Evolutionary conservation across 441 rosid genomes (phyloP).

Genomic region (Mallotus repandus): DNA sequence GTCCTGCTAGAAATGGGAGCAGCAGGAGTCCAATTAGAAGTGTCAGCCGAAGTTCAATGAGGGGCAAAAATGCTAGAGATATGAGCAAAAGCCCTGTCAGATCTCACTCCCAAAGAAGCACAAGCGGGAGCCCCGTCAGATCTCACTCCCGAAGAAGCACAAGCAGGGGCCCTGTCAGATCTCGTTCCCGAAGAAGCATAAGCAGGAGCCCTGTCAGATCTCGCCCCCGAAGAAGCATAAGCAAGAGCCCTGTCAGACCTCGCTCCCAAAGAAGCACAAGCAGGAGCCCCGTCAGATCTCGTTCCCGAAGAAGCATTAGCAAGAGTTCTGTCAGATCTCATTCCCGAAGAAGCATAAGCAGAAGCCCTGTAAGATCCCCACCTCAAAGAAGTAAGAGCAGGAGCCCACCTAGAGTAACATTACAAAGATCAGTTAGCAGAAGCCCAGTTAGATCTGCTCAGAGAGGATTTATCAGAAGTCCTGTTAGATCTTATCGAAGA

Average conservation of each 20-base stretch:
- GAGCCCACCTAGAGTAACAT: conserved; percentile 48
- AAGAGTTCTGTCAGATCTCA: conserved; percentile 39
- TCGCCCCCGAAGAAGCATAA: conserved; percentile 38
- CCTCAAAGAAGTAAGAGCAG: conserved; percentile 46
- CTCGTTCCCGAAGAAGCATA: conserved; percentile 38
- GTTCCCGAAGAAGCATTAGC: conserved; percentile 40
- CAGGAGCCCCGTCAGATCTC: conserved; percentile 29
- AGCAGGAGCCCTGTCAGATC: conserved; percentile 57
- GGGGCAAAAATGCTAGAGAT: conserved; percentile 40
- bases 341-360: conserved; percentile 42
- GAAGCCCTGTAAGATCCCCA: conserved; percentile 28
- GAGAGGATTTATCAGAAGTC: conserved; percentile 24
- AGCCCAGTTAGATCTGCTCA: conserved; percentile 25
- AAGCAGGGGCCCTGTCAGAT: conserved; percentile 54
- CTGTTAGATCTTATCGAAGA: conserved; percentile 25
- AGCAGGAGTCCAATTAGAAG: conserved; percentile 56
- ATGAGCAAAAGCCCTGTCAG: conserved; percentile 38
- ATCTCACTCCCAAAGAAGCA: conserved; percentile 30
- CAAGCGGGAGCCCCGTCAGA: conserved; percentile 25
- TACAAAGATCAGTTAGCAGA: conserved; percentile 18
- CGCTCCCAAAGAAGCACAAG: conserved; percentile 40
- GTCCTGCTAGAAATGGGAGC: conserved; percentile 52
- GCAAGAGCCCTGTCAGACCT: conserved; percentile 43
- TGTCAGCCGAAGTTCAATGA: conserved; percentile 55
- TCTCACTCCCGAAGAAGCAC: conserved; percentile 36